A percentile compares a stretch with the other conserved stretches of the same genome.
phyloP scores from a whole-genome alignment of 2,329 filamentous ascomycete species.

The Colletotrichum costaricense region DNA sequence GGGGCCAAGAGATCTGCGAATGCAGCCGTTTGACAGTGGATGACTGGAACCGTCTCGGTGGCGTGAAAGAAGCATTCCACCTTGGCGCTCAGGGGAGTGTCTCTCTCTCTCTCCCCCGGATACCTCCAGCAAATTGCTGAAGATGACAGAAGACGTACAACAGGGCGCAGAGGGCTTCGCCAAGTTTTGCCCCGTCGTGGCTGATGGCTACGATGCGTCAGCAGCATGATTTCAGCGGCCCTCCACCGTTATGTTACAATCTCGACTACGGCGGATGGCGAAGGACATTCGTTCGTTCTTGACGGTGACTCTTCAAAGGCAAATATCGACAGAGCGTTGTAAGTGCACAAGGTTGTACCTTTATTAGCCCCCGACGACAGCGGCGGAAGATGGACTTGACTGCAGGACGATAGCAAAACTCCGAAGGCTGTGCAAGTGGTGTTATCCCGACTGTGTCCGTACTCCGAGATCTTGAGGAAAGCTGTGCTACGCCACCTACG shows the following conservation, averaged over 20 bases:
- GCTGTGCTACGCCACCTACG: not conserved
- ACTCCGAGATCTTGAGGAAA: not conserved
- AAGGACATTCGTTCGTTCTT: not conserved
- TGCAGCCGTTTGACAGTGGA: not conserved
- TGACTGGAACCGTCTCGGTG: not conserved
- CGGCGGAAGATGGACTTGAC: not conserved
- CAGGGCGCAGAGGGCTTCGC: not conserved
- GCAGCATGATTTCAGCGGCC: not conserved
- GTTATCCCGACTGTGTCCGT: not conserved
- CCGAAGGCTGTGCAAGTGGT: not conserved
- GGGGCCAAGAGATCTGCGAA: not conserved
- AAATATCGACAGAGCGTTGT: not conserved
- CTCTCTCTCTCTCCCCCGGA: not conserved
- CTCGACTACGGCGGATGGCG: not conserved
- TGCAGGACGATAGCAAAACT: not conserved
- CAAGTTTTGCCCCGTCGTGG: slow-evolving; percentile 3
- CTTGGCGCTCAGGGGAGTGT: not conserved
- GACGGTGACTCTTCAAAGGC: not conserved
- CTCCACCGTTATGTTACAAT: not conserved
- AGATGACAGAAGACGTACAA: not conserved
- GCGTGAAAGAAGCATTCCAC: not conserved
- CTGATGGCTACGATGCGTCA: not conserved
- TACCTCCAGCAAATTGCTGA: not conserved
- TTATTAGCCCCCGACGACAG: not conserved
- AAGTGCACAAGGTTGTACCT: not conserved